phyloP scores from a whole-genome alignment of 352 stramenopile species.

The Globisporangium carolinianum region DNA sequence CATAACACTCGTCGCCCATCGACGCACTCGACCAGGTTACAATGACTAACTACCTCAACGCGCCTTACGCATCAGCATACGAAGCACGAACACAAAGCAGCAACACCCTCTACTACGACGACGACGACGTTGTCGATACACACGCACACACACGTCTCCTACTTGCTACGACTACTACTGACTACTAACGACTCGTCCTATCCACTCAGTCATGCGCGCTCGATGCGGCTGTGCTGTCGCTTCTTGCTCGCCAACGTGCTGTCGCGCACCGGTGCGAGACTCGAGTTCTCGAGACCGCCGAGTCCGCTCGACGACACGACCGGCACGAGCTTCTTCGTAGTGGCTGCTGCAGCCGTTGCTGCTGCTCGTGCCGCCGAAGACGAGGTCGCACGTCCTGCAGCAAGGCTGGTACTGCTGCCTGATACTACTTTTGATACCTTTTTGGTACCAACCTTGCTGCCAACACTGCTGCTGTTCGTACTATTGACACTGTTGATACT shows the following conservation, averaged over 20 bases:
- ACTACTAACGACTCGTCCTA: constrained; percentile 2
- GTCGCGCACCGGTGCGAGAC: constrained; percentile 8
- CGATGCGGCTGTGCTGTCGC: constrained; percentile 17
- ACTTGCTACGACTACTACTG: constrained; percentile 1
- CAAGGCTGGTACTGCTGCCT: too few species aligned
- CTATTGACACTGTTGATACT: constrained; percentile 15
- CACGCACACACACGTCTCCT: not conserved
- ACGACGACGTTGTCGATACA: not conserved
- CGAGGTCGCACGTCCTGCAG: too few species aligned
- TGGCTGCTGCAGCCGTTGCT: too few species aligned
- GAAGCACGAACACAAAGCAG: too few species aligned
- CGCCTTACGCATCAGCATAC: too few species aligned
- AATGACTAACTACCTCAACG: too few species aligned
- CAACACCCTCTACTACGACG: too few species aligned
- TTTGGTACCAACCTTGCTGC: too few species aligned
- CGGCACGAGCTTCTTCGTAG: constrained; percentile 11
- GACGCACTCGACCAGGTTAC: too few species aligned
- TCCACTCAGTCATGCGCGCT: constrained; percentile 10
- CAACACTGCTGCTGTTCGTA: not conserved
- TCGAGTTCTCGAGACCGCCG: constrained; percentile 10
- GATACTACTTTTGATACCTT: too few species aligned
- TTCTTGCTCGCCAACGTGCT: constrained; percentile 28
- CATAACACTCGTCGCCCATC: too few species aligned
- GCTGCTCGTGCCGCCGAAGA: too few species aligned
- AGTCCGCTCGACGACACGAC: constrained; percentile 1